A percentile compares a stretch with the other conserved stretches of the same genome.
These are phyloP conservation scores for Elaeis oleifera DNA, from an alignment of 202 grass and related monocot genomes.

Conservation along the genomic window DNA sequence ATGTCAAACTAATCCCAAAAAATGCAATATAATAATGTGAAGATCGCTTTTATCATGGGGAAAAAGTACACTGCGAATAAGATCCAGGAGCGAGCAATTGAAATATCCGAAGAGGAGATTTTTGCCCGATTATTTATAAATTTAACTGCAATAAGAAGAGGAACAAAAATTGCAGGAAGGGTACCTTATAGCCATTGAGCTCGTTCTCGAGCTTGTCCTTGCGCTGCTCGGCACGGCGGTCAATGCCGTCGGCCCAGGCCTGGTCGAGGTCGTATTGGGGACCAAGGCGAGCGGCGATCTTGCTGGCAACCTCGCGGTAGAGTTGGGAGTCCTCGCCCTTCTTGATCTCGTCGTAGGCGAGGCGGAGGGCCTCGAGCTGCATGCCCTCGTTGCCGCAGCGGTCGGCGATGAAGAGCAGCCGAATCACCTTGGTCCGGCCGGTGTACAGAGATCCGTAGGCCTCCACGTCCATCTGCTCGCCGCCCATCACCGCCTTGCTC, in stretches of 20 bases:
- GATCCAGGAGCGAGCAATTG: too few species aligned
- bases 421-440: constrained; percentile 52
- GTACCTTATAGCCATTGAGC: constrained; percentile 81
- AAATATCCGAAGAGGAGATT: too few species aligned
- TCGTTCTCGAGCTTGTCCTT: constrained; percentile 97
- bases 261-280: constrained; percentile 43
- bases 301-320: constrained; percentile 44
- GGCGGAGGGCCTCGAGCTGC: constrained; percentile 74
- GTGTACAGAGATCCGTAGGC: constrained; percentile 83
- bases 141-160: too few species aligned
- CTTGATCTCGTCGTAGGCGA: constrained; percentile 80
- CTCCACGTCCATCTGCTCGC: constrained; percentile 88
- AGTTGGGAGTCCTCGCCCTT: constrained; percentile 56
- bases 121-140: too few species aligned
- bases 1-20: too few species aligned
- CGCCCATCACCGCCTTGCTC: constrained; percentile 4
- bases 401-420: constrained; percentile 75
- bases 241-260: constrained; percentile 48
- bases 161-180: not conserved
- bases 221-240: constrained; percentile 46
- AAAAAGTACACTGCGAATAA: too few species aligned
- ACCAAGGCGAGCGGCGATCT: constrained; percentile 50
- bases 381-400: constrained; percentile 54
- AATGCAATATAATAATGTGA: too few species aligned
- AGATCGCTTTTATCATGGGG: too few species aligned